A percentile compares a stretch with the other conserved stretches of the same genome.
Evolutionary conservation across 1,284 basidiomycete genomes (phyloP).

Genomic region (Melampsora larici-populina): DNA sequence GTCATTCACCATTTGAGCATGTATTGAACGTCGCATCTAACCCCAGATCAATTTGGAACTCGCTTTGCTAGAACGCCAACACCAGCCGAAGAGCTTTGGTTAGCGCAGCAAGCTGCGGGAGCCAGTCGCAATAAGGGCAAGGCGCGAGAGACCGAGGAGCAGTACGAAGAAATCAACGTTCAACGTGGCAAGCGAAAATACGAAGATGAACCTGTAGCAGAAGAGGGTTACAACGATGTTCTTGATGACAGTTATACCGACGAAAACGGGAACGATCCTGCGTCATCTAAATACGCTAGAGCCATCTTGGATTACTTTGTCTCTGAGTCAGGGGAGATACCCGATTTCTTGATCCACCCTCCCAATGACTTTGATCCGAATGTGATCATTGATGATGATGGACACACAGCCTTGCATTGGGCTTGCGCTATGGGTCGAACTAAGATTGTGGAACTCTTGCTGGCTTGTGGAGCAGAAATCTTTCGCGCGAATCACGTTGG

Average conservation of each 20-base stretch:
- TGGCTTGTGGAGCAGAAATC: conserved; percentile 92
- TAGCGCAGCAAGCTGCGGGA: conserved; percentile 51
- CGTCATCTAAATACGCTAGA: conserved; percentile 71
- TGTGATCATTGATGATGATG: conserved; percentile 96
- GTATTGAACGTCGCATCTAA: conserved; percentile 19
- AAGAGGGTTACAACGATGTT: conserved; percentile 49
- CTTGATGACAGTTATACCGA: conserved; percentile 52
- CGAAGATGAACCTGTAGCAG: conserved; percentile 44
- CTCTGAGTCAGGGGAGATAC: conserved; percentile 91
- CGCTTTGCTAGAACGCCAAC: conserved; percentile 49
- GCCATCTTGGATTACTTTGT: conserved; percentile 99
- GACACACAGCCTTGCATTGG: conserved; percentile 97
- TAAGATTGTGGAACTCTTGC: conserved; percentile 88
- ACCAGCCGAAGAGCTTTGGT: conserved; percentile 52
- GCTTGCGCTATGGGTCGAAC: conserved; percentile 98
- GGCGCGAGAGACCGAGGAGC: conserved; percentile 38
- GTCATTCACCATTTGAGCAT: neutral
- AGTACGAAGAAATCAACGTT: conserved; percentile 34
- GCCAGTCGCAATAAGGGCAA: conserved; percentile 44
- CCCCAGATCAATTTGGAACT: conserved; percentile 47
- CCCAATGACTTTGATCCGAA: conserved; percentile 92
- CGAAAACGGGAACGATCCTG: conserved; percentile 52
- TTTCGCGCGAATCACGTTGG: conserved; percentile 96
- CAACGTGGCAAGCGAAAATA: conserved; percentile 46
- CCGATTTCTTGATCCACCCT: conserved; percentile 79